Conservation (phyloP, 2,329 filamentous ascomycete species). For the Aspergillus brasiliensis region DNA sequence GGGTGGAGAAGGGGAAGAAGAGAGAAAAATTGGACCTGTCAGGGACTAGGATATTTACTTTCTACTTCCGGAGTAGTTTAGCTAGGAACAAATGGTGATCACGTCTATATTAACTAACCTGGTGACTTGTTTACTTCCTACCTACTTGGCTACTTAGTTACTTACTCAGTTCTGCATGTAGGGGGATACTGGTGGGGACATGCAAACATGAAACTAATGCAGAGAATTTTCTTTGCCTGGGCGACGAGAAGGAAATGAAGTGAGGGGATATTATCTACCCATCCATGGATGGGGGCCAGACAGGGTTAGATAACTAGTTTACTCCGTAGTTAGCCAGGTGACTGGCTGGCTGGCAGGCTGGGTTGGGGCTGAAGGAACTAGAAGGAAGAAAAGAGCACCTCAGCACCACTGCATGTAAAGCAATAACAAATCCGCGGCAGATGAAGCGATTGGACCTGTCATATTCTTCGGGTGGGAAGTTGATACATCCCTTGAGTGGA, state of each 20-base stretch:
- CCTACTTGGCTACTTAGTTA: background rate
- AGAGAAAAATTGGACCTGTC: background rate
- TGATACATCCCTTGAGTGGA: conserved; percentile 11
- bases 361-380: conserved; percentile 3
- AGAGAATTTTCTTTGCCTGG: conserved; percentile 1
- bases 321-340: too few relatives aligned
- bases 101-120: too few relatives aligned
- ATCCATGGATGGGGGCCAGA: background rate
- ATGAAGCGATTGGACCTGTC: conserved; percentile 13
- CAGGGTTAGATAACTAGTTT: background rate
- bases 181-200: background rate
- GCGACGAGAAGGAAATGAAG: background rate
- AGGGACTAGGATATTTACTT: background rate
- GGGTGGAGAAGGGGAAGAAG: background rate
- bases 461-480: conserved; percentile 8
- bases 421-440: background rate
- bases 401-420: background rate
- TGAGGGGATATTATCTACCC: background rate
- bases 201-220: background rate
- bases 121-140: too few relatives aligned
- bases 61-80: background rate
- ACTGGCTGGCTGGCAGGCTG: background rate
- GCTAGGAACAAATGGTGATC: too few relatives aligned
- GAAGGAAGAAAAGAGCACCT: background rate
- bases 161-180: background rate